These are phyloP conservation scores for Alternaria postmessia DNA, from an alignment of 2,329 filamentous ascomycete species.

Conservation along the genomic window DNA sequence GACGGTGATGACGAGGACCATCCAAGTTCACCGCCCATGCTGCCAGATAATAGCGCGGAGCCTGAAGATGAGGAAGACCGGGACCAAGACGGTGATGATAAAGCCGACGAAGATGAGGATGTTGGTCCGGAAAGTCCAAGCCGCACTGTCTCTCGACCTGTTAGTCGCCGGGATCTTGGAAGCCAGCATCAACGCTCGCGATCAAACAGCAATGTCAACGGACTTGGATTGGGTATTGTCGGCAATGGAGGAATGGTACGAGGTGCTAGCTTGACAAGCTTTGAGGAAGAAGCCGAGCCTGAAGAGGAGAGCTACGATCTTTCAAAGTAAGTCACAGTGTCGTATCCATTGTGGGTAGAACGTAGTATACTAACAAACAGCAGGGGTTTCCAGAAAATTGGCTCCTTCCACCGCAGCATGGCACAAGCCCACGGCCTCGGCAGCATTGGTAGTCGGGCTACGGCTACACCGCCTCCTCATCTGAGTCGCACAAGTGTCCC, in stretches of 20 bases:
- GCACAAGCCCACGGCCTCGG: conserved; percentile 43
- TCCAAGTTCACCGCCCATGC: conserved; percentile 46
- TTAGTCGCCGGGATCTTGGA: conserved; percentile 42
- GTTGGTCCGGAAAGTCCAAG: conserved; percentile 45
- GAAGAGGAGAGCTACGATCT: conserved; percentile 59
- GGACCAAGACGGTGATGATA: conserved; percentile 42
- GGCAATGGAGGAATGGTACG: conserved; percentile 46
- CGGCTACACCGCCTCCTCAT: conserved; percentile 26
- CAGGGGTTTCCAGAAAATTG: conserved; percentile 61
- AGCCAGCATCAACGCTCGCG: conserved; percentile 39
- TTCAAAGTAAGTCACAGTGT: conserved; percentile 53
- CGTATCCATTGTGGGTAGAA: neutral
- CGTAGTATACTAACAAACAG: conserved; percentile 26
- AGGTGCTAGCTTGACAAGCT: conserved; percentile 45
- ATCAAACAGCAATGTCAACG: conserved; percentile 43
- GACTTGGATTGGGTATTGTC: conserved; percentile 30
- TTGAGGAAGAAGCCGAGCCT: conserved; percentile 52
- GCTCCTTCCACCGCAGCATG: conserved; percentile 54
- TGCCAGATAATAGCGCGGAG: conserved; percentile 36
- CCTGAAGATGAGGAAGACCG: conserved; percentile 44
- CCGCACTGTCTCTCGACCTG: conserved; percentile 46
- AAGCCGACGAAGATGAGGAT: conserved; percentile 46
- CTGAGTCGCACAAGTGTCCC: conserved; percentile 31
- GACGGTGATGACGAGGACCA: conserved; percentile 43
- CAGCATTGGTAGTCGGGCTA: conserved; percentile 14